phyloP scores from a whole-genome alignment of 805 yeast genomes.

The Metschnikowia henanensis region DNA sequence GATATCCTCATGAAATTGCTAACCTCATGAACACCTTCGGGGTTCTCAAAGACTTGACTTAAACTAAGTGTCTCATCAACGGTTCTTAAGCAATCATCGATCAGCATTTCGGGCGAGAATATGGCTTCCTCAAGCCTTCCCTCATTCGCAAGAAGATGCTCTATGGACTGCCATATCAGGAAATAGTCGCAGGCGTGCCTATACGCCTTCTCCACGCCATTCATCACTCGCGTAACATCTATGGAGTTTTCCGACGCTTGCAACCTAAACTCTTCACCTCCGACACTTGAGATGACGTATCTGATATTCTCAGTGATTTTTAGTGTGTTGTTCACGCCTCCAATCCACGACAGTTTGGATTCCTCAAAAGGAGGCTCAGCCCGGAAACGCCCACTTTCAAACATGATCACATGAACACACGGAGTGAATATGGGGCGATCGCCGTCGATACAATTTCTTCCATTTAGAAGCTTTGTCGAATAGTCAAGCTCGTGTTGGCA shows the following conservation, averaged over 20 bases:
- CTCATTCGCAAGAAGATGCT: slow-evolving; percentile 18
- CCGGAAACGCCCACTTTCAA: slow-evolving; percentile 36
- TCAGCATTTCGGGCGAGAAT: slow-evolving; percentile 18
- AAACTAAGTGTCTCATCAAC: slow-evolving; percentile 44
- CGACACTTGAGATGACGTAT: slow-evolving; percentile 1
- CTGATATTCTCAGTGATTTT: slow-evolving; percentile 20
- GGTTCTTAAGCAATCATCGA: slow-evolving; percentile 46
- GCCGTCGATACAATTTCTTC: neutral
- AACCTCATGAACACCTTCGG: slow-evolving; percentile 24
- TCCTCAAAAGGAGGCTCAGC: slow-evolving; percentile 42
- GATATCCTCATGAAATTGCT: slow-evolving; percentile 4
- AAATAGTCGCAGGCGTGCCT: neutral
- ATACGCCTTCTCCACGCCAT: neutral
- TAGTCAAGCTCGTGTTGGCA: slow-evolving; percentile 14
- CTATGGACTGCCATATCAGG: slow-evolving; percentile 53
- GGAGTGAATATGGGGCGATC: neutral
- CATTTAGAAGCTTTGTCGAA: neutral
- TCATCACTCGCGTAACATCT: slow-evolving; percentile 1
- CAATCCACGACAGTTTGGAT: slow-evolving; percentile 32
- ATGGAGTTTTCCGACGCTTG: neutral
- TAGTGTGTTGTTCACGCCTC: slow-evolving; percentile 18
- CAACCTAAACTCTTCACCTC: neutral
- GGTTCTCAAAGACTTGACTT: slow-evolving; percentile 50
- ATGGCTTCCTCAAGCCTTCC: slow-evolving; percentile 13
- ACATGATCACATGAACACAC: slow-evolving; percentile 21